Percentiles rank a stretch among this genome's conserved stretches.
These are phyloP conservation scores for Aureobasidium sp. DNA, from an alignment of 2,329 filamentous ascomycete species.

Conservation along the genomic window DNA sequence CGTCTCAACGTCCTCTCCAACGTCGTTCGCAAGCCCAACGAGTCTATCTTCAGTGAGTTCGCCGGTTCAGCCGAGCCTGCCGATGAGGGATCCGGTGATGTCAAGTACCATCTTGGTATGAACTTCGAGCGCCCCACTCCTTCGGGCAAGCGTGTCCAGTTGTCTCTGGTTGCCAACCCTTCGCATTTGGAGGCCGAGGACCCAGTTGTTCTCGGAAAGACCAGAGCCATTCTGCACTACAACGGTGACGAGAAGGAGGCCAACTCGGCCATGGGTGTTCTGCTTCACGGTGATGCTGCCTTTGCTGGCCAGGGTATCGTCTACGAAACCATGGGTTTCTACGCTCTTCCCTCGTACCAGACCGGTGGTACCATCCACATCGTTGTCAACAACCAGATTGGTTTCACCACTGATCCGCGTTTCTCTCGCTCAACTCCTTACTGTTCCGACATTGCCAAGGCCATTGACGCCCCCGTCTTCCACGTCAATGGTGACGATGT, in stretches of 20 bases:
- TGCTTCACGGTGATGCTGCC: slow-evolving; percentile 94
- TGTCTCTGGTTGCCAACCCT: slow-evolving; percentile 95
- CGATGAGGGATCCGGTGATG: slow-evolving; percentile 95
- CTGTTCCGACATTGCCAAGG: slow-evolving; percentile 98
- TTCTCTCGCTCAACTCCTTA: slow-evolving; percentile 96
- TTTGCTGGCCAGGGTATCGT: slow-evolving; percentile 96
- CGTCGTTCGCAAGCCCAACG: slow-evolving; percentile 97
- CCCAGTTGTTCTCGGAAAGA: slow-evolving; percentile 94
- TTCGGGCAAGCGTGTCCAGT: slow-evolving; percentile 97
- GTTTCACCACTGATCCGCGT: slow-evolving; percentile 96
- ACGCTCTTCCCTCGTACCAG: slow-evolving; percentile 89
- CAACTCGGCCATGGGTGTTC: slow-evolving; percentile 84
- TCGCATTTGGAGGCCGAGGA: slow-evolving; percentile 98
- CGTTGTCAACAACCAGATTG: slow-evolving; percentile 99
- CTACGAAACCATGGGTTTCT: slow-evolving; percentile 97
- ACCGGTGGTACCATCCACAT: slow-evolving; percentile 96
- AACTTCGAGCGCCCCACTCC: slow-evolving; percentile 98
- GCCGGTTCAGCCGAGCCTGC: slow-evolving; percentile 78
- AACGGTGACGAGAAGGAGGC: slow-evolving; percentile 92
- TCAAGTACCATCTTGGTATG: slow-evolving; percentile 99
- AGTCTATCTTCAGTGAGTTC: slow-evolving; percentile 99
- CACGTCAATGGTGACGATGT: slow-evolving; percentile 99
- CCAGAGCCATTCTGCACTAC: slow-evolving; percentile 96
- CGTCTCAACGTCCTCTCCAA: slow-evolving; percentile 97
- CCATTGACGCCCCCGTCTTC: slow-evolving; percentile 96